Percentiles rank a stretch among this genome's conserved stretches.
These are phyloP conservation scores for Sophora flavescens DNA, from an alignment of 306 rosid species.

Conservation along the genomic window DNA sequence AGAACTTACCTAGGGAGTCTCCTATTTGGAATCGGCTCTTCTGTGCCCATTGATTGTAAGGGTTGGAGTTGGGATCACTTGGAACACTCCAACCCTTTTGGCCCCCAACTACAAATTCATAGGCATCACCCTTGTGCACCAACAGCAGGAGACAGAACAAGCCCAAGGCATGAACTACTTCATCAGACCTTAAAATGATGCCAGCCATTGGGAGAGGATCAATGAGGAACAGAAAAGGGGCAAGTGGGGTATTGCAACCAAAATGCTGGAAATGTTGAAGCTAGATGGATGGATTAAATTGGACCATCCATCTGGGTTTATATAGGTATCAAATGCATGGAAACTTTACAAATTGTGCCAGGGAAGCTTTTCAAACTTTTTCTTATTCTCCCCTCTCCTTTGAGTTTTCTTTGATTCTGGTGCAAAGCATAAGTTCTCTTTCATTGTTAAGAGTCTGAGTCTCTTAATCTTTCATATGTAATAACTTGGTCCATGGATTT, in stretches of 20 bases:
- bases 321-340: slow-evolving; percentile 66
- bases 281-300: slow-evolving; percentile 47
- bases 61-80: slow-evolving; percentile 53
- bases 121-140: slow-evolving; percentile 61
- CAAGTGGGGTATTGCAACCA: slow-evolving; percentile 25
- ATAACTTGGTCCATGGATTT: slow-evolving; percentile 54
- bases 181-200: slow-evolving; percentile 42
- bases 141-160: slow-evolving; percentile 58
- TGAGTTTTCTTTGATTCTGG: slow-evolving; percentile 68
- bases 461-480: slow-evolving; percentile 24
- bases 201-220: slow-evolving; percentile 62
- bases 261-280: slow-evolving; percentile 45
- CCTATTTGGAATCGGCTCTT: slow-evolving; percentile 76
- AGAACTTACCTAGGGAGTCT: slow-evolving; percentile 73
- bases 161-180: slow-evolving; percentile 49
- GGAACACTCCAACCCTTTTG: slow-evolving; percentile 80
- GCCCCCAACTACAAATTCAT: slow-evolving; percentile 69
- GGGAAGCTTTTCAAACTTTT: slow-evolving; percentile 72
- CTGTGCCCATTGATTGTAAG: slow-evolving; percentile 84
- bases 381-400: slow-evolving; percentile 55
- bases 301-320: slow-evolving; percentile 57
- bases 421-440: slow-evolving; percentile 81
- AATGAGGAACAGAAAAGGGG: slow-evolving; percentile 13
- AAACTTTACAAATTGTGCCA: slow-evolving; percentile 58
- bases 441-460: background rate